Evolutionary conservation across 805 yeast genomes (phyloP).

Genomic region (Priceomyces fermenticarens): DNA sequence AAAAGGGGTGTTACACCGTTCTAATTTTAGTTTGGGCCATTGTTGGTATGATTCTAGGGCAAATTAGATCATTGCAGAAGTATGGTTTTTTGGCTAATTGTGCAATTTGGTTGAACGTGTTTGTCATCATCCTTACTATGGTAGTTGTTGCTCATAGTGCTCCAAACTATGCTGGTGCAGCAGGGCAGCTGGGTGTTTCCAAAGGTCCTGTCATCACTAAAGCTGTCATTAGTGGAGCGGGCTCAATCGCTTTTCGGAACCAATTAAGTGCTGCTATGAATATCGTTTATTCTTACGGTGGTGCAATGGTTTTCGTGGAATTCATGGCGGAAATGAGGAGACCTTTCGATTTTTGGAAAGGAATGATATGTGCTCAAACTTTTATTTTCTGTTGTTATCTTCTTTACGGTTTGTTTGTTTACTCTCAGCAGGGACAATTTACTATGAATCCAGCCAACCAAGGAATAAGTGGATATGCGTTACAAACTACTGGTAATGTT

Average conservation of each 20-base stretch:
- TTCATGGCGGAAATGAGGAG: conserved; percentile 47
- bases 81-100: conserved; percentile 42
- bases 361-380: conserved; percentile 40
- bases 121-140: conserved; percentile 44
- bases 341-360: conserved; percentile 49
- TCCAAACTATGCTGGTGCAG: conserved; percentile 32
- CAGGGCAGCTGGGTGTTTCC: conserved; percentile 8
- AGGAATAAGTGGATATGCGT: conserved; percentile 33
- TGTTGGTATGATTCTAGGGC: conserved; percentile 42
- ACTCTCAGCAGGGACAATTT: conserved; percentile 46
- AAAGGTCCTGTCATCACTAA: conserved; percentile 19
- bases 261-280: conserved; percentile 40
- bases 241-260: conserved; percentile 13
- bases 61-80: conserved; percentile 34
- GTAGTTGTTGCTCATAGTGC: conserved; percentile 31
- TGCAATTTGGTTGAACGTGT: conserved; percentile 48
- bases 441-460: conserved; percentile 42
- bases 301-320: conserved; percentile 48
- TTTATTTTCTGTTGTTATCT: conserved; percentile 39
- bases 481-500: conserved; percentile 38
- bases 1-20: conserved; percentile 37
- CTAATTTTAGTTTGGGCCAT: conserved; percentile 42
- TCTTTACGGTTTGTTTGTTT: conserved; percentile 41
- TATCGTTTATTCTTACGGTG: conserved; percentile 49
- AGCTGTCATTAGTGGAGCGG: conserved; percentile 24